Percentiles rank a stretch among this genome's conserved stretches.
Conservation (phyloP, 2,329 filamentous ascomycete species). For the Xylaria sp. region DNA sequence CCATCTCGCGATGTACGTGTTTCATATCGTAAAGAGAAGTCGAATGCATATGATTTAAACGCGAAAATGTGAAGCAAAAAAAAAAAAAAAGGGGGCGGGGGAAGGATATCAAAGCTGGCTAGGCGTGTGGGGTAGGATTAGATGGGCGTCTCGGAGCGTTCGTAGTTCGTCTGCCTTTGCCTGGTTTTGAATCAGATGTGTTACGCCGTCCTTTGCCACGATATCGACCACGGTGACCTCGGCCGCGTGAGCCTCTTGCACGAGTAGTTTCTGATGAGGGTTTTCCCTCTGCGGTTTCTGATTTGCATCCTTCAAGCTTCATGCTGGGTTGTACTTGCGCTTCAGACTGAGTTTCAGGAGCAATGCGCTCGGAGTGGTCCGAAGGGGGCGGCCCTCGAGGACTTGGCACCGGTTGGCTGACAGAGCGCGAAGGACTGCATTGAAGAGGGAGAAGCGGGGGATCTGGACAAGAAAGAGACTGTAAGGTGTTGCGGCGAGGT, state of each 20-base stretch:
- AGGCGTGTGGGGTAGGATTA: background rate
- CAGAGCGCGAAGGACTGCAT: constrained; percentile 44
- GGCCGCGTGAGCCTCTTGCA: constrained; percentile 42
- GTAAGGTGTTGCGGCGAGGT: constrained; percentile 46
- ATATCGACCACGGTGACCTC: constrained; percentile 43
- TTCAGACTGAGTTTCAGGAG: constrained; percentile 6
- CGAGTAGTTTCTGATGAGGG: constrained; percentile 33
- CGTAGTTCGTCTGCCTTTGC: constrained; percentile 28
- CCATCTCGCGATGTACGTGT: constrained; percentile 16
- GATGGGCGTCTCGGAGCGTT: constrained; percentile 4
- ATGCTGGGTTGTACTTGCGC: constrained; percentile 7
- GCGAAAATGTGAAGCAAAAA: background rate
- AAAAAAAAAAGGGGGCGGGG: background rate
- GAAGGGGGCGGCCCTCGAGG: constrained; percentile 27
- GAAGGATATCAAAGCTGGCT: constrained; percentile 8
- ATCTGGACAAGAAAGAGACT: constrained; percentile 46
- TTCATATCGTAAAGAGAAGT: constrained; percentile 20
- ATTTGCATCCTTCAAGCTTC: constrained; percentile 19
- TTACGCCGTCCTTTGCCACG: constrained; percentile 45
- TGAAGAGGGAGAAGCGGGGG: constrained; percentile 37
- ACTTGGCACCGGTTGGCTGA: constrained; percentile 44
- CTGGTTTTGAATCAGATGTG: constrained; percentile 36
- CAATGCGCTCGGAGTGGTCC: constrained; percentile 1
- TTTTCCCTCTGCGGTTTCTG: constrained; percentile 24
- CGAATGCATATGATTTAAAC: constrained; percentile 19